Percentiles rank a stretch among this genome's conserved stretches.
Conservation (phyloP, 1,284 basidiomycete species). For the Tilletia caries region DNA sequence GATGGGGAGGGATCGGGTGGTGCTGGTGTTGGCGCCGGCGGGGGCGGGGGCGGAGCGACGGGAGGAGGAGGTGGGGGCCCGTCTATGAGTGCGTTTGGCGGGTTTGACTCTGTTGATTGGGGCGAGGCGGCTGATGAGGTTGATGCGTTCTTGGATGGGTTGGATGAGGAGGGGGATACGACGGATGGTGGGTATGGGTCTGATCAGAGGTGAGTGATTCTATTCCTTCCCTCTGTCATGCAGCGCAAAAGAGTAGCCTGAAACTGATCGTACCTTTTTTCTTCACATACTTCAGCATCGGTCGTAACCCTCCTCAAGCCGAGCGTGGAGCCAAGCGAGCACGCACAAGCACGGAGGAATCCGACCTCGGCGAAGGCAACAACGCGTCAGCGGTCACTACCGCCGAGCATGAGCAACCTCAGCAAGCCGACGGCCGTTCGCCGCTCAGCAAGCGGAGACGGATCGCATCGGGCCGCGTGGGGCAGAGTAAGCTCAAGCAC, state of each 20-base stretch:
- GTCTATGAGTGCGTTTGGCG: not conserved
- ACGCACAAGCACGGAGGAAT: conserved; percentile 28
- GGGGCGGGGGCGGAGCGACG: too few species aligned
- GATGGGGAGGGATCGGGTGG: not conserved
- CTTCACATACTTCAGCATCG: not conserved
- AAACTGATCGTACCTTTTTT: not conserved
- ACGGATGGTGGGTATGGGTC: conserved; percentile 15
- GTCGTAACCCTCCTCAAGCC: conserved; percentile 15
- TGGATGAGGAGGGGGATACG: conserved; percentile 61
- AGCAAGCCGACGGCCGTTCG: conserved; percentile 14
- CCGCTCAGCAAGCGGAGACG: conserved; percentile 27
- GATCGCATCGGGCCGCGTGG: conserved; percentile 23
- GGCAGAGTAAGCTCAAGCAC: conserved; percentile 28
- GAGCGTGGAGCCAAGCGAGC: conserved; percentile 21
- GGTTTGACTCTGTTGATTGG: conserved; percentile 58
- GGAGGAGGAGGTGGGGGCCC: too few species aligned
- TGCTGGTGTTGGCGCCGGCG: too few species aligned
- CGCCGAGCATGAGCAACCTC: too few species aligned
- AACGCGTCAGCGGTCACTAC: too few species aligned
- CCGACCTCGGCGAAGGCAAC: not conserved
- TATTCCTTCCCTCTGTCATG: too few species aligned
- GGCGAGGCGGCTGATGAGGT: conserved; percentile 77
- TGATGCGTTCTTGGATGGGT: conserved; percentile 64
- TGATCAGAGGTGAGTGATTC: conserved; percentile 12
- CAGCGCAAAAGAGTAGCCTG: too few species aligned